Evolutionary conservation across 208 protist genomes (phyloP).

Genomic region (Leishmania martiniquensis): DNA sequence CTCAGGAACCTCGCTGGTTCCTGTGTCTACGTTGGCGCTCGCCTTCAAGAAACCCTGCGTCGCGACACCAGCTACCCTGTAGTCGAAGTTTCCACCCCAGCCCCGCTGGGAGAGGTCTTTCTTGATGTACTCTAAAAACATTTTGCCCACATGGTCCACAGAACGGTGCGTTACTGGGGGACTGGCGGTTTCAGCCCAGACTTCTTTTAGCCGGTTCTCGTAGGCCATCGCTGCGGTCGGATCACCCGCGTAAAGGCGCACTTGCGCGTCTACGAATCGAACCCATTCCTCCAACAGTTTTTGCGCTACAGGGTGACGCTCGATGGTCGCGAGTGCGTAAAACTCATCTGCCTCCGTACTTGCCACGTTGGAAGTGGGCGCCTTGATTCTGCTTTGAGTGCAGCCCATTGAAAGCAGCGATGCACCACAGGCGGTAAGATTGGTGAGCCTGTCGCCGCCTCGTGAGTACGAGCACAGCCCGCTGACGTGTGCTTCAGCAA

Average conservation of each 20-base stretch:
- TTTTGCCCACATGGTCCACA: slow-evolving; percentile 82
- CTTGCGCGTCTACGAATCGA: slow-evolving; percentile 57
- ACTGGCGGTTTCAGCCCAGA: slow-evolving; percentile 67
- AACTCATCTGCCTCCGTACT: slow-evolving; percentile 52
- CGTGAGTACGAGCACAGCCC: neutral
- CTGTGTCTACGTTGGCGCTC: slow-evolving; percentile 60
- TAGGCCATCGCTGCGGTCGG: slow-evolving; percentile 31
- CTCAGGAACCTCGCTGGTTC: slow-evolving; percentile 40
- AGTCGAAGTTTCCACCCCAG: slow-evolving; percentile 88
- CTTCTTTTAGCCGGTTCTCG: slow-evolving; percentile 41
- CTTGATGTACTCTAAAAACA: slow-evolving; percentile 84
- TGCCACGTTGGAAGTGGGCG: slow-evolving; percentile 6
- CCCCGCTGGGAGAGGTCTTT: slow-evolving; percentile 61
- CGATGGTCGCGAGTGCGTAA: slow-evolving; percentile 40
- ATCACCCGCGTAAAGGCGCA: slow-evolving; percentile 34
- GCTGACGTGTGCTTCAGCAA: neutral
- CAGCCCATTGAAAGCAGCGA: slow-evolving; percentile 61
- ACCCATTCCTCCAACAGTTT: slow-evolving; percentile 77
- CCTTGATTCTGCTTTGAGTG: slow-evolving; percentile 55
- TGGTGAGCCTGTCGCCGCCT: neutral
- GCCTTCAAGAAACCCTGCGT: slow-evolving; percentile 79
- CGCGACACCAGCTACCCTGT: slow-evolving; percentile 73
- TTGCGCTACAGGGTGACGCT: slow-evolving; percentile 71
- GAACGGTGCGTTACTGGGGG: slow-evolving; percentile 66
- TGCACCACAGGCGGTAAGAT: neutral